A percentile compares a stretch with the other conserved stretches of the same genome.
Conservation (phyloP, 2,329 filamentous ascomycete species). For the Purpureocillium takamizusanense region DNA sequence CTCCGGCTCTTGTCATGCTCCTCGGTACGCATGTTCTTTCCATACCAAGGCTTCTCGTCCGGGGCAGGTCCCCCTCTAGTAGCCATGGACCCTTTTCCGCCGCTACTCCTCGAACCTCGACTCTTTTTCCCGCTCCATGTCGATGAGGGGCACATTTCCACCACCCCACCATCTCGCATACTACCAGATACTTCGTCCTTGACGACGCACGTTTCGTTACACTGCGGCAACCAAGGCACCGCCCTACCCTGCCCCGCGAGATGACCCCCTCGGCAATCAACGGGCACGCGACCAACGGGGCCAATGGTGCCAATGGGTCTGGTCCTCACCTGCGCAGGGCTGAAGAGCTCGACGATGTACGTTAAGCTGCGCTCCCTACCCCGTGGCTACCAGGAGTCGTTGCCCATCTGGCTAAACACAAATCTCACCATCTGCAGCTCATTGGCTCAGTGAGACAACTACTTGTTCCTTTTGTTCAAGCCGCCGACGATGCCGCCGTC, state of each 20-base stretch:
- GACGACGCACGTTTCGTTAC: no score
- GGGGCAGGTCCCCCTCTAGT: no score
- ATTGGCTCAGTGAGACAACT: constrained; percentile 58
- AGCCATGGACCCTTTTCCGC: no score
- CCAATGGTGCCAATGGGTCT: constrained; percentile 11
- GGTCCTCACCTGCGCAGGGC: constrained; percentile 18
- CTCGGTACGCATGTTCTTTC: no score
- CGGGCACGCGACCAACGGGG: constrained; percentile 8
- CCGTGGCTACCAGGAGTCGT: neutral
- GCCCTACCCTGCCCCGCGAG: constrained; percentile 2
- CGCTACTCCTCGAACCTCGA: no score
- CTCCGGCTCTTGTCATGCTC: no score
- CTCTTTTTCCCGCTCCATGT: no score
- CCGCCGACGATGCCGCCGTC: constrained; percentile 55
- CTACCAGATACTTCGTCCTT: no score
- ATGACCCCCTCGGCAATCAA: constrained; percentile 14
- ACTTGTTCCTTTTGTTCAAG: constrained; percentile 60
- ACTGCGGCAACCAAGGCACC: neutral
- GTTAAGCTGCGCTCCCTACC: constrained; percentile 4
- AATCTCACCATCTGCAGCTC: constrained; percentile 37
- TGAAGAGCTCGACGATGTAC: constrained; percentile 21
- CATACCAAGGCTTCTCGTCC: no score
- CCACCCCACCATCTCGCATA: no score
- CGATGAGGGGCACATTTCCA: no score
- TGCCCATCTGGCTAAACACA: neutral